phyloP scores from a whole-genome alignment of 208 protist species.

The Blastocrithidia nonstop region DNA sequence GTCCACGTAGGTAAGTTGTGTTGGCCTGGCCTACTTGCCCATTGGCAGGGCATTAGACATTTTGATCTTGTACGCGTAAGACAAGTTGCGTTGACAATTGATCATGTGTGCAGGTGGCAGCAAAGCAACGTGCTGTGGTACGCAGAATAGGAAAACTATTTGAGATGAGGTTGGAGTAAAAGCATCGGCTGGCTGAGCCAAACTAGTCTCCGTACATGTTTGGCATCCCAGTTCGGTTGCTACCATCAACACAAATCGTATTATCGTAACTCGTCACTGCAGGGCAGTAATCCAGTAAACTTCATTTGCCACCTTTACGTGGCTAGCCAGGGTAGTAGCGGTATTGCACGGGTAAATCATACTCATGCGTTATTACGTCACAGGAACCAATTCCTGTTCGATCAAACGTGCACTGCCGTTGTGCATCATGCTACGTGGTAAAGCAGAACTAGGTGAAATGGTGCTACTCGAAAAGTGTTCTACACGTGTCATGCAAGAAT shows the following conservation, averaged over 20 bases:
- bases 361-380: not conserved
- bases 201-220: slow-evolving; percentile 6
- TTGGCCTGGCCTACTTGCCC: slow-evolving; percentile 15
- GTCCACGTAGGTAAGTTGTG: slow-evolving; percentile 13
- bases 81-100: slow-evolving; percentile 11
- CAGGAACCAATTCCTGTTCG: slow-evolving; percentile 13
- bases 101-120: slow-evolving; percentile 23
- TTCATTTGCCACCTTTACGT: slow-evolving; percentile 3
- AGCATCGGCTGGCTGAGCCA: slow-evolving; percentile 7
- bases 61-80: slow-evolving; percentile 27
- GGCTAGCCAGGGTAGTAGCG: slow-evolving; percentile 15
- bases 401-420: slow-evolving; percentile 14
- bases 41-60: slow-evolving; percentile 16
- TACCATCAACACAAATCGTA: slow-evolving; percentile 7
- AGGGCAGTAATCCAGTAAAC: slow-evolving; percentile 31
- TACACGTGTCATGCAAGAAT: slow-evolving; percentile 24
- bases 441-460: slow-evolving; percentile 30
- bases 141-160: slow-evolving; percentile 7
- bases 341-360: slow-evolving; percentile 7
- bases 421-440: not conserved
- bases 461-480: slow-evolving; percentile 7
- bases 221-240: slow-evolving; percentile 2
- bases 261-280: slow-evolving; percentile 8
- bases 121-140: slow-evolving; percentile 17
- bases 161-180: slow-evolving; percentile 19